A percentile compares a stretch with the other conserved stretches of the same genome.
Evolutionary conservation across 352 stramenopile species (phyloP).

Genomic region (Chrysophaeum taylorii): DNA sequence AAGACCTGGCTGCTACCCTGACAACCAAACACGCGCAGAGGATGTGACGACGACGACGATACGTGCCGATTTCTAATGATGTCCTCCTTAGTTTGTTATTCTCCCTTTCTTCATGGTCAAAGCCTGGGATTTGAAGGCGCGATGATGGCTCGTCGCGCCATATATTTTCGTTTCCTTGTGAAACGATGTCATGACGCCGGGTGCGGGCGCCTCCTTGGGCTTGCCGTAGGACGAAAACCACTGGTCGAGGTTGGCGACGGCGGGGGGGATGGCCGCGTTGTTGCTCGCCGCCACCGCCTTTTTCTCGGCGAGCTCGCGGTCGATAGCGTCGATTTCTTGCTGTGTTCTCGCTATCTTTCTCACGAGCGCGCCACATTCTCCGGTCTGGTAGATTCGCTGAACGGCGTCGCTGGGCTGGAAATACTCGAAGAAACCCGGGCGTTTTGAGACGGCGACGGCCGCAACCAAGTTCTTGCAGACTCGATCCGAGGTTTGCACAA

Average conservation of each 20-base stretch:
- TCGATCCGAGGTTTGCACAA: slow-evolving; percentile 7
- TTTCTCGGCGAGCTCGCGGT: slow-evolving; percentile 6
- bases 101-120: slow-evolving; percentile 22
- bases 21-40: neutral
- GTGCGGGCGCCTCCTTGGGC: slow-evolving; percentile 4
- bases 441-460: slow-evolving; percentile 18
- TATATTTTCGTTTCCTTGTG: slow-evolving; percentile 19
- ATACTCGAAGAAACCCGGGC: slow-evolving; percentile 26
- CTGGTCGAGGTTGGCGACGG: slow-evolving; percentile 12
- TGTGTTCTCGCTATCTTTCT: slow-evolving; percentile 4
- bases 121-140: slow-evolving; percentile 17
- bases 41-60: neutral
- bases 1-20: too few species aligned
- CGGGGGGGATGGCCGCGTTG: neutral
- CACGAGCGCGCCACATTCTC: slow-evolving; percentile 12
- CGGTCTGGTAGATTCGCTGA: slow-evolving; percentile 6
- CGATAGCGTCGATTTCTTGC: slow-evolving; percentile 19
- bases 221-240: slow-evolving; percentile 22
- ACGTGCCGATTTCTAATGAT: too few species aligned
- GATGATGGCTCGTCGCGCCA: slow-evolving; percentile 22
- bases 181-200: slow-evolving; percentile 14
- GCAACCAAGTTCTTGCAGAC: slow-evolving; percentile 22
- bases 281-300: neutral
- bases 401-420: slow-evolving; percentile 5
- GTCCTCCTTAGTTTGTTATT: slow-evolving; percentile 6